Evolutionary conservation across 371 early-diverging fungal genomes (phyloP).

Genomic region (Entomophthora muscae): DNA sequence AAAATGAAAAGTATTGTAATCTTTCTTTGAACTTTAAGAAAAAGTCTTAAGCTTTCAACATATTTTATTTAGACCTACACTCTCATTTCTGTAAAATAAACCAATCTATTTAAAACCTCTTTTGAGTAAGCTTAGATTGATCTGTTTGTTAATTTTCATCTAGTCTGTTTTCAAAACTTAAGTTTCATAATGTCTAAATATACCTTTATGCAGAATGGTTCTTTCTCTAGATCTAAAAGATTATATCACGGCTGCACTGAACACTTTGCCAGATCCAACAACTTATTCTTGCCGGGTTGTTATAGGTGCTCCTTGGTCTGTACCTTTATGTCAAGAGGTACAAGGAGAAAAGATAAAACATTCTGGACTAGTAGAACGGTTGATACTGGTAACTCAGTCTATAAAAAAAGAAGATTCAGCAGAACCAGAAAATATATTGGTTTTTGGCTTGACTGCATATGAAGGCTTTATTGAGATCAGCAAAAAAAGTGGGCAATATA

Average conservation of each 20-base stretch:
- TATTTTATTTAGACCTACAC: too few relatives aligned
- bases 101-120: too few relatives aligned
- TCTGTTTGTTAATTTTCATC: too few relatives aligned
- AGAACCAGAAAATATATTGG: background rate
- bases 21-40: too few relatives aligned
- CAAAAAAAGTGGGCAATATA: background rate
- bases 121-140: too few relatives aligned
- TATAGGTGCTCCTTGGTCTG: background rate
- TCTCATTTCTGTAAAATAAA: too few relatives aligned
- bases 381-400: background rate
- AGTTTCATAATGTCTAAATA: too few relatives aligned
- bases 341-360: background rate
- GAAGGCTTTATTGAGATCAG: background rate
- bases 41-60: too few relatives aligned
- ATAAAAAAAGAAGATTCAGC: background rate
- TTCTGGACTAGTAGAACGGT: background rate
- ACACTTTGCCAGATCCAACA: background rate
- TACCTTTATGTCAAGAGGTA: background rate
- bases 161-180: too few relatives aligned
- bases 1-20: too few relatives aligned
- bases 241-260: background rate
- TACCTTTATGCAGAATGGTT: background rate
- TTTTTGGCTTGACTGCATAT: background rate
- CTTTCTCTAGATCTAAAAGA: background rate
- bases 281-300: background rate